A percentile compares a stretch with the other conserved stretches of the same genome.
Conservation (phyloP, 2,329 filamentous ascomycete genomes). For the Penicillium sclerotigenum region DNA sequence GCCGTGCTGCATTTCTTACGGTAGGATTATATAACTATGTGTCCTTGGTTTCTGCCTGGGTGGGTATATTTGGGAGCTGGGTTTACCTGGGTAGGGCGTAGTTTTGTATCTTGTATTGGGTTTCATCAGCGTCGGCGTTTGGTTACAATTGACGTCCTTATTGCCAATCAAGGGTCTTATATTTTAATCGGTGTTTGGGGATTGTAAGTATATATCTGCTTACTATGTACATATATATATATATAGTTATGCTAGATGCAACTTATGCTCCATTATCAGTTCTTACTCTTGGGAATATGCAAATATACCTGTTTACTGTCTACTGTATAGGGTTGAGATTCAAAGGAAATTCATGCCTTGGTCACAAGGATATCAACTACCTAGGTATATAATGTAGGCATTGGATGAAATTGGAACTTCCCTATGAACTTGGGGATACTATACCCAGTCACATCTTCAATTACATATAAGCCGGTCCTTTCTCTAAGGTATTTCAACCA, state of each 20-base stretch:
- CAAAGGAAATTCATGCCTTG: background rate
- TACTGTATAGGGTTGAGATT: background rate
- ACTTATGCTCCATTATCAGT: background rate
- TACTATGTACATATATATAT: too few species aligned
- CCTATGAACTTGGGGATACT: background rate
- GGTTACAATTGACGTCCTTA: constrained; percentile 4
- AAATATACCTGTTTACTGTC: too few species aligned
- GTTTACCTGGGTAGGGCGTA: background rate
- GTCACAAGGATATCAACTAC: background rate
- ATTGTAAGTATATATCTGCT: constrained; percentile 10
- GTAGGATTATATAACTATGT: constrained; percentile 38
- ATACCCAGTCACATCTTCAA: background rate
- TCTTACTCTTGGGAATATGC: background rate
- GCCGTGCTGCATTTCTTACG: constrained; percentile 80
- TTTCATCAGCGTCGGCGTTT: constrained; percentile 34
- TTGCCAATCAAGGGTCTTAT: constrained; percentile 2
- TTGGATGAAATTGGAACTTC: background rate
- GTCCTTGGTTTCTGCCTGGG: background rate
- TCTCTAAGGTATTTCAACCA: background rate
- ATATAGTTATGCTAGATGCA: background rate
- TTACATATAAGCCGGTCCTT: background rate
- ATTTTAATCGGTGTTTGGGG: background rate
- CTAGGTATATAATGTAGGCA: too few species aligned
- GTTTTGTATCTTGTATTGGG: constrained; percentile 15
- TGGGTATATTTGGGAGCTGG: background rate